Evolutionary conservation across 2,329 filamentous ascomycete genomes (phyloP).

Genomic region (Laburnicola sp.): DNA sequence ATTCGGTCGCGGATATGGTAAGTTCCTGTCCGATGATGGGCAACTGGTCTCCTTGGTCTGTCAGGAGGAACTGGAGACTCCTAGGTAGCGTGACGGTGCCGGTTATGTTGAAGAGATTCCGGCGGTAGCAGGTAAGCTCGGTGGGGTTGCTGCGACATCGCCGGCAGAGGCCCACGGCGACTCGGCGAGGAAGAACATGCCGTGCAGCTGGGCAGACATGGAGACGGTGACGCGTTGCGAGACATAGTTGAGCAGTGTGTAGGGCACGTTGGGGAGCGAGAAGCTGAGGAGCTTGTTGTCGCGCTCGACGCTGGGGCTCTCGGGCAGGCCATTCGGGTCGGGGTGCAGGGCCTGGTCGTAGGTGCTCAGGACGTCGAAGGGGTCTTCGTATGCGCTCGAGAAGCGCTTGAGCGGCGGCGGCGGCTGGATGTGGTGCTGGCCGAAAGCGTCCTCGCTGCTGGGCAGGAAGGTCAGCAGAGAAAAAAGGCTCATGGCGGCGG

Average conservation of each 20-base stretch:
- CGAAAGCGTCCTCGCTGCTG: slow-evolving; percentile 58
- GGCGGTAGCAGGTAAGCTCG: slow-evolving; percentile 92
- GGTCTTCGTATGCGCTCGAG: slow-evolving; percentile 54
- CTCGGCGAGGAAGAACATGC: slow-evolving; percentile 87
- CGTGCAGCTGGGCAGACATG: slow-evolving; percentile 77
- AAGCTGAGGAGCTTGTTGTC: slow-evolving; percentile 62
- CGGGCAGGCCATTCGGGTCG: slow-evolving; percentile 50
- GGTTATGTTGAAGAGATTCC: slow-evolving; percentile 95
- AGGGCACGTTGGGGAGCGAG: slow-evolving; percentile 54
- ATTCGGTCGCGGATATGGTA: slow-evolving; percentile 88
- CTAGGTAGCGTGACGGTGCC: slow-evolving; percentile 82
- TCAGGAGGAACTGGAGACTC: slow-evolving; percentile 76
- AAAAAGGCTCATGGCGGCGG: slow-evolving; percentile 16
- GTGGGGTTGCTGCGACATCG: slow-evolving; percentile 63
- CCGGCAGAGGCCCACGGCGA: slow-evolving; percentile 67
- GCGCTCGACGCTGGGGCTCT: slow-evolving; percentile 63
- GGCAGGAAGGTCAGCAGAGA: slow-evolving; percentile 33
- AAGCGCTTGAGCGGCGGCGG: slow-evolving; percentile 54
- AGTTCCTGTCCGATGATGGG: slow-evolving; percentile 83
- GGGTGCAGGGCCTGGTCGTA: slow-evolving; percentile 52
- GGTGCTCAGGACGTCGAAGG: slow-evolving; percentile 54
- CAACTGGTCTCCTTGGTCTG: slow-evolving; percentile 80
- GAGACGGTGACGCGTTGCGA: slow-evolving; percentile 65
- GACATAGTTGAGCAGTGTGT: slow-evolving; percentile 66
- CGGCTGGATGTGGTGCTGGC: slow-evolving; percentile 46